A percentile compares a stretch with the other conserved stretches of the same genome.
phyloP scores from a whole-genome alignment of 129 eudicot genomes.

The Centaurea solstitialis region DNA sequence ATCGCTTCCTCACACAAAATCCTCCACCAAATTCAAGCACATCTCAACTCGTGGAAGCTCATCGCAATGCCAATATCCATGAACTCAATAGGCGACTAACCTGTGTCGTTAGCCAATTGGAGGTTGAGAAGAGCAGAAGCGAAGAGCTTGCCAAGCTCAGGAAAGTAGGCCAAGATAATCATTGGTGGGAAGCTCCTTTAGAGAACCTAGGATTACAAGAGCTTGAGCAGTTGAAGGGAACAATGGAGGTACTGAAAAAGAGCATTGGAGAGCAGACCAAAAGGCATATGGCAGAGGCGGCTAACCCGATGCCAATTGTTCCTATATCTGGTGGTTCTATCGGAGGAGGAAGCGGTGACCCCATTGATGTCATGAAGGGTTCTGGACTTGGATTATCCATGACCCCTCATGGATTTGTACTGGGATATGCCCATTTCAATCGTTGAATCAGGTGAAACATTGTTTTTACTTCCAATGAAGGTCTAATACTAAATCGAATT shows the following conservation, averaged over 20 bases:
- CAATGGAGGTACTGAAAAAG: constrained; percentile 52
- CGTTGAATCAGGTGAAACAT: constrained; percentile 24
- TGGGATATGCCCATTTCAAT: constrained; percentile 33
- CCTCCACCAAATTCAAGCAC: constrained; percentile 35
- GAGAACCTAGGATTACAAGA: constrained; percentile 34
- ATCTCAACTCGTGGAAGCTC: constrained; percentile 43
- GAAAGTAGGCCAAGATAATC: constrained; percentile 30
- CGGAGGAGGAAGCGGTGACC: constrained; percentile 10
- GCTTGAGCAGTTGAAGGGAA: constrained; percentile 46
- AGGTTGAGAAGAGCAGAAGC: constrained; percentile 39
- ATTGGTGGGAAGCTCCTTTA: constrained; percentile 69
- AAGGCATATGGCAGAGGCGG: too few relatives aligned
- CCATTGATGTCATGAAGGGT: not conserved
- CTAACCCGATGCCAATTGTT: not conserved
- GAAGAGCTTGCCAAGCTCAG: constrained; percentile 38
- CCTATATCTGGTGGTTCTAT: not conserved
- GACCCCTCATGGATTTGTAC: constrained; percentile 45
- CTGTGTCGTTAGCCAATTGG: constrained; percentile 26
- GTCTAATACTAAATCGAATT: not conserved
- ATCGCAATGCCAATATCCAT: constrained; percentile 41
- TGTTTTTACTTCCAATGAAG: not conserved
- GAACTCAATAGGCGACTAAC: constrained; percentile 52
- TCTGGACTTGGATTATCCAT: constrained; percentile 40
- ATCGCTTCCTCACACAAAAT: constrained; percentile 37
- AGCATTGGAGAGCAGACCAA: constrained; percentile 30